These are phyloP conservation scores for Volvariella volvacea DNA, from an alignment of 1,284 basidiomycete genomes.

Conservation along the genomic window DNA sequence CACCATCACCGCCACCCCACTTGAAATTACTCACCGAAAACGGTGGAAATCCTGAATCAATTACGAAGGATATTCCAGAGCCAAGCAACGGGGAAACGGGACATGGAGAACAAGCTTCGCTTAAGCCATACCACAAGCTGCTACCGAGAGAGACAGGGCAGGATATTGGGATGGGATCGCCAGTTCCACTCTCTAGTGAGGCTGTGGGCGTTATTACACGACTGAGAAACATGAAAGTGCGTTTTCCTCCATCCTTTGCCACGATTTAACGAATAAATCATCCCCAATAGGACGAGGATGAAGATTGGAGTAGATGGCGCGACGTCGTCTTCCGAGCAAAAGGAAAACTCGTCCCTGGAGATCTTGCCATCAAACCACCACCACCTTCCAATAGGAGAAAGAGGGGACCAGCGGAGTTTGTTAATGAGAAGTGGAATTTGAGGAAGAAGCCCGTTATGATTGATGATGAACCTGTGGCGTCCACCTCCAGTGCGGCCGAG, in stretches of 20 bases:
- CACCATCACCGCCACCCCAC: slow-evolving; percentile 59
- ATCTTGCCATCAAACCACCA: slow-evolving; percentile 39
- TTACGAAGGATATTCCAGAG: slow-evolving; percentile 15
- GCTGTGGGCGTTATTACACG: slow-evolving; percentile 80
- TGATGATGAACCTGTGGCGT: not conserved
- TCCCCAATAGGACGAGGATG: slow-evolving; percentile 70
- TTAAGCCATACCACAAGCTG: slow-evolving; percentile 26
- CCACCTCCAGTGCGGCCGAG: slow-evolving; percentile 7
- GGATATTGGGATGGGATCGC: slow-evolving; percentile 86
- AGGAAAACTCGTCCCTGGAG: slow-evolving; percentile 46
- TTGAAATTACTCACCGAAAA: slow-evolving; percentile 28
- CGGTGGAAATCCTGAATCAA: slow-evolving; percentile 30
- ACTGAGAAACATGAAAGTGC: slow-evolving; percentile 81
- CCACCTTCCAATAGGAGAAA: slow-evolving; percentile 53
- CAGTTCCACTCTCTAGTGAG: slow-evolving; percentile 78
- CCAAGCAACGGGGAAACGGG: slow-evolving; percentile 9
- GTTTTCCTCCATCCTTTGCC: slow-evolving; percentile 6
- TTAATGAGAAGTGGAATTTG: slow-evolving; percentile 15
- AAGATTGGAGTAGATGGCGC: slow-evolving; percentile 88
- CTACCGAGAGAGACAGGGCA: slow-evolving; percentile 78
- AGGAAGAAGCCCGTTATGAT: not conserved
- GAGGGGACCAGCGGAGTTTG: slow-evolving; percentile 44
- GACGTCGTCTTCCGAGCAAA: slow-evolving; percentile 78
- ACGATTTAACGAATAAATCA: slow-evolving; percentile 1
- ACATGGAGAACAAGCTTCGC: slow-evolving; percentile 6